A percentile compares a stretch with the other conserved stretches of the same genome.
Conservation (phyloP, 1,284 basidiomycete species). For the Peniophora sp. region DNA sequence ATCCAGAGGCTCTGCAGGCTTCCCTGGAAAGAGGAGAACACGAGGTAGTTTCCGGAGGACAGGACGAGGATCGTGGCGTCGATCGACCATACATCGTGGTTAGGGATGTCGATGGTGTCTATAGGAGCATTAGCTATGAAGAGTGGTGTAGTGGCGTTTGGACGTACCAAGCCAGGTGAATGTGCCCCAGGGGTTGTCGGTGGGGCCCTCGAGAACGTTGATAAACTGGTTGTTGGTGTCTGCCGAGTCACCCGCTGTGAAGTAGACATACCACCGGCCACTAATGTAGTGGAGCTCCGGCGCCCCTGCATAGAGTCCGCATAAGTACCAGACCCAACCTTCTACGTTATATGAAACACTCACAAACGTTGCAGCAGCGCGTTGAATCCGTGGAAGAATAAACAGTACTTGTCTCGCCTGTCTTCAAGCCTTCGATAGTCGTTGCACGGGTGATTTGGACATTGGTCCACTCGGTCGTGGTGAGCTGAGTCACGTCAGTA, state of each 20-base stretch:
- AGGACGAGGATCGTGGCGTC: constrained; percentile 25
- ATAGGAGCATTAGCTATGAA: too few species aligned
- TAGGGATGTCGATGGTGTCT: constrained; percentile 23
- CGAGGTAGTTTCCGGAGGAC: constrained; percentile 21
- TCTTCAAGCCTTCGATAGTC: constrained; percentile 29
- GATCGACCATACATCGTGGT: constrained; percentile 29
- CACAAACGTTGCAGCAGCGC: constrained; percentile 31
- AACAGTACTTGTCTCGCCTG: constrained; percentile 25
- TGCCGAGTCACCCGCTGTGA: constrained; percentile 25
- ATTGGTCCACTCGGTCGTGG: constrained; percentile 31
- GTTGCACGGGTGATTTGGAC: constrained; percentile 28
- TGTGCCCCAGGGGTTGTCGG: constrained; percentile 27
- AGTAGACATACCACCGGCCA: constrained; percentile 29
- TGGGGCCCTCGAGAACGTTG: constrained; percentile 26
- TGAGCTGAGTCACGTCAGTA: constrained; percentile 14
- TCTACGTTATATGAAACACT: too few species aligned
- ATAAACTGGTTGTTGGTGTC: constrained; percentile 26
- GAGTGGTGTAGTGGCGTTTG: not conserved
- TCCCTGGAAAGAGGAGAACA: constrained; percentile 27
- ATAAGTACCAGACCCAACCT: not conserved
- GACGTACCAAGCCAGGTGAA: constrained; percentile 21
- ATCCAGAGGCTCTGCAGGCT: constrained; percentile 27
- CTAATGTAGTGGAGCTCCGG: constrained; percentile 8
- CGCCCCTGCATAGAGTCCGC: not conserved
- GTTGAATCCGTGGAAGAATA: constrained; percentile 27